Conservation (phyloP, 2,329 filamentous ascomycete genomes). For the Paraconiothyrium sp. region DNA sequence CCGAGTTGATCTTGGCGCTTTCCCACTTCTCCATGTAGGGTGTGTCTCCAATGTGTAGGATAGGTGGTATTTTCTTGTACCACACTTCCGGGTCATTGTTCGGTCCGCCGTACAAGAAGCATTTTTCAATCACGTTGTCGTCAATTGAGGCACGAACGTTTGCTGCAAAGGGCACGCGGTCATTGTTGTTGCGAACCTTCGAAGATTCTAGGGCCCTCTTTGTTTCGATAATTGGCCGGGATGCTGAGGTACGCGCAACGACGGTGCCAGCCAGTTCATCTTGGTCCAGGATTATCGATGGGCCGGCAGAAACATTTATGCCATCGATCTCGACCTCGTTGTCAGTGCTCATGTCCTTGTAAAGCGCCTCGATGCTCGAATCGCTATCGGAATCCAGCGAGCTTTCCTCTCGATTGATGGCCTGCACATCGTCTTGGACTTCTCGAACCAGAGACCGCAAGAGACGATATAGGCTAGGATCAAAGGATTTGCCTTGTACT, state of each 20-base stretch:
- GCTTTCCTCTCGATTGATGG: constrained; percentile 20
- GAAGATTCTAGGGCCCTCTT: neutral
- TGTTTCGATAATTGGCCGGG: neutral
- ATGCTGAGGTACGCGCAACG: neutral
- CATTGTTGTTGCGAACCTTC: neutral
- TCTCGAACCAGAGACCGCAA: constrained; percentile 32
- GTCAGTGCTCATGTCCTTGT: constrained; percentile 10
- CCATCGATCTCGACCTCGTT: neutral
- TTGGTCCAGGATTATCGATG: too few relatives aligned
- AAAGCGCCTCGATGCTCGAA: constrained; percentile 18
- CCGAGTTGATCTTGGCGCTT: constrained; percentile 38
- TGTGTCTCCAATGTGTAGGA: constrained; percentile 41
- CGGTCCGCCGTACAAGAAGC: constrained; percentile 38
- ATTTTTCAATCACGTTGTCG: constrained; percentile 16
- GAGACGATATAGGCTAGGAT: constrained; percentile 32
- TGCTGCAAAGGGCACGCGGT: neutral
- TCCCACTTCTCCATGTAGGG: constrained; percentile 41
- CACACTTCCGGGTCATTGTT: constrained; percentile 34
- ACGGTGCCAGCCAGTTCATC: neutral
- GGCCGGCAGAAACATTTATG: neutral
- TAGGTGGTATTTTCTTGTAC: constrained; percentile 30
- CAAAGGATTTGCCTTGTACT: constrained; percentile 25
- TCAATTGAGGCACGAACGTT: neutral
- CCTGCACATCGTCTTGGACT: constrained; percentile 27
- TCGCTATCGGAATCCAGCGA: constrained; percentile 16